Percentiles rank a stretch among this genome's conserved stretches.
These are phyloP conservation scores for Hypoxylon crocopeplum DNA, from an alignment of 495 filamentous ascomycete species.

Conservation along the genomic window DNA sequence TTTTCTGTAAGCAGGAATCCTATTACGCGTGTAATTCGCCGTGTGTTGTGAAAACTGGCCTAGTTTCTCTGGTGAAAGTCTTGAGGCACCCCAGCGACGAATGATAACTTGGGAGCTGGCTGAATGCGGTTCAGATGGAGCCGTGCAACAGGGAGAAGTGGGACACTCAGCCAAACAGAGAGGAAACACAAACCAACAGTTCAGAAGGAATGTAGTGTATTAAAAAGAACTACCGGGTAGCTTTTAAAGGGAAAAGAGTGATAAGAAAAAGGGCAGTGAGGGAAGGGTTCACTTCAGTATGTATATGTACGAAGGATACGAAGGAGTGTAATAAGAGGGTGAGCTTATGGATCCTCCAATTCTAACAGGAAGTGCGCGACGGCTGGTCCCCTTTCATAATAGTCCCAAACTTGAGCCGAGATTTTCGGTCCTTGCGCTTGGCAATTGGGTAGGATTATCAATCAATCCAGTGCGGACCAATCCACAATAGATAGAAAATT, in stretches of 20 bases:
- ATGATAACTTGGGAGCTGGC: neutral
- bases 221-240: conserved; percentile 1
- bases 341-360: conserved; percentile 11
- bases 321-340: neutral
- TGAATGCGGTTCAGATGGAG: conserved; percentile 6
- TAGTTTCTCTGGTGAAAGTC: neutral
- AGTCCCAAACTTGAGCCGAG: too few relatives aligned
- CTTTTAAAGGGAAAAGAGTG: neutral
- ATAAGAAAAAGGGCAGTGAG: neutral
- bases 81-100: neutral
- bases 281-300: conserved; percentile 2
- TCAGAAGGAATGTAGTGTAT: neutral
- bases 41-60: neutral
- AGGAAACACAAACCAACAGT: conserved; percentile 1
- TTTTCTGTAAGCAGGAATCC: too few relatives aligned
- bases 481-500: too few relatives aligned
- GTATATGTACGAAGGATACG: neutral
- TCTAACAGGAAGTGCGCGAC: too few relatives aligned
- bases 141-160: neutral
- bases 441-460: conserved; percentile 16
- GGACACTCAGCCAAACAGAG: neutral
- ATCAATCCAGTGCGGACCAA: too few relatives aligned
- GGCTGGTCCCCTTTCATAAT: too few relatives aligned
- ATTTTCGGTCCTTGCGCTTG: neutral
- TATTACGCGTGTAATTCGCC: neutral